Evolutionary conservation across 192 early-diverging fungal species (phyloP), one percentile per base, ranked within the genome.

Genomic region (Linnemannia zychae): DNA sequence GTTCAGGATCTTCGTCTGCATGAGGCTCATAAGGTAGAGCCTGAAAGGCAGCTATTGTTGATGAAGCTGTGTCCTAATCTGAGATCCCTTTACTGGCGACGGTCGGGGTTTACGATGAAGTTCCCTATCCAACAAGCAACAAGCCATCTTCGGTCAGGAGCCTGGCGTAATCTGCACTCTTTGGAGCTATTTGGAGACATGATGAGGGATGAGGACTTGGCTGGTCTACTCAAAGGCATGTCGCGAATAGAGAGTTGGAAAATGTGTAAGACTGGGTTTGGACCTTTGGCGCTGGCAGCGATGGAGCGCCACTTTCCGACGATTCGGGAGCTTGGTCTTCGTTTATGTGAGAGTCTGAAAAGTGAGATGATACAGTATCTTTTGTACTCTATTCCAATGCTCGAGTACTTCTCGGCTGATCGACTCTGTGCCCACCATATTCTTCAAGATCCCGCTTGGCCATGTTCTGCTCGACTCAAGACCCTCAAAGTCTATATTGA

Each of bases 371-470:
- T 68, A 24, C 67, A 68, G 5, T 7, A 40, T 18, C 33, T 68
- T 11, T 17, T 68, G 7, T 36, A 22, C 17, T 38, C 67, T 1
- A 68, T 68, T n/a, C 37, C 67, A 36, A 38, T 36, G 67, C 37
- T 68, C 7, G 36, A 40, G 11, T 68, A 38, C 37, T 68, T 68
- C 38, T 68, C 34, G 9, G 67, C 67, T 2, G 67, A 68, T 16
- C 67, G 67, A 18, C 67, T 68, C 22, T 68, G 36, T 68, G 67
- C 33, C 33, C 18, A 36, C 67, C 28, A 68, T 38, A 68, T 68
- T 36, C 33, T 40, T n/a, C 37, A 36, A 20, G 67, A 40, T 6
- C 37, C 67, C 5, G 22, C 3, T 22, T 68, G 67, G 67, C 36
- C 36, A 68, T 68, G 67, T 7, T 63, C 57, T 9, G 18, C 17